Conservation (phyloP, 2,329 filamentous ascomycete species). For the Cryphonectria carpinicola region DNA sequence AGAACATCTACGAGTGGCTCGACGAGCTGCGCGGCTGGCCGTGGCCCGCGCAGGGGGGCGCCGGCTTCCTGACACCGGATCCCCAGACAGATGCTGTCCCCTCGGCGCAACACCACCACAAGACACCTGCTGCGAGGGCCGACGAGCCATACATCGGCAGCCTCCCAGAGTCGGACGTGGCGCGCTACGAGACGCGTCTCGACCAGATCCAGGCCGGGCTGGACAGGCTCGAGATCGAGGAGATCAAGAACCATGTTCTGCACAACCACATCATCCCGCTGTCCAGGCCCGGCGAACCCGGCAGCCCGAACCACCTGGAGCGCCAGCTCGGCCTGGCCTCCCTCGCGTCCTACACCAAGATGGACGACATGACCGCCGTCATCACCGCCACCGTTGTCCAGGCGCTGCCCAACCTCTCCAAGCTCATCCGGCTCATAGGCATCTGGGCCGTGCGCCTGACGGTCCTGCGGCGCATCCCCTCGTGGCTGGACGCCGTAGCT, state of each 20-base stretch:
- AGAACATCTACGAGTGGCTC: conserved; percentile 74
- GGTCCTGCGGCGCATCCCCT: conserved; percentile 74
- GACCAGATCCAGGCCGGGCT: conserved; percentile 73
- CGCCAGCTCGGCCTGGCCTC: conserved; percentile 45
- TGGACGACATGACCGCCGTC: conserved; percentile 89
- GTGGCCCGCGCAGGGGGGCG: conserved; percentile 56
- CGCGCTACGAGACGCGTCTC: conserved; percentile 71
- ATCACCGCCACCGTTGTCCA: conserved; percentile 92
- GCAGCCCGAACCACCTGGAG: conserved; percentile 40
- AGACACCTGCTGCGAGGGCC: conserved; percentile 30
- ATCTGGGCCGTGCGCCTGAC: conserved; percentile 78
- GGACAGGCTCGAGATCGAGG: conserved; percentile 75
- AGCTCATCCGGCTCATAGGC: conserved; percentile 71
- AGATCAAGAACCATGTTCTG: conserved; percentile 86
- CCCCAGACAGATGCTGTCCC: conserved; percentile 44
- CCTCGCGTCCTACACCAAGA: conserved; percentile 62
- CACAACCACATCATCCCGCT: conserved; percentile 73
- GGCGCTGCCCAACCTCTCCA: conserved; percentile 79
- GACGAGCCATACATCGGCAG: conserved; percentile 67
- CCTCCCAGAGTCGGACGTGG: conserved; percentile 66
- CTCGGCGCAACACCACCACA: conserved; percentile 32
- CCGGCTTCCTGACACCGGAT: conserved; percentile 59
- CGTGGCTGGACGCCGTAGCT: conserved; percentile 67
- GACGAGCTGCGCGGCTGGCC: conserved; percentile 68
- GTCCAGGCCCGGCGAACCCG: conserved; percentile 55